Base-by-base conservation (phyloP, 139 green algal genomes). In the Trebouxia sp. region DNA sequence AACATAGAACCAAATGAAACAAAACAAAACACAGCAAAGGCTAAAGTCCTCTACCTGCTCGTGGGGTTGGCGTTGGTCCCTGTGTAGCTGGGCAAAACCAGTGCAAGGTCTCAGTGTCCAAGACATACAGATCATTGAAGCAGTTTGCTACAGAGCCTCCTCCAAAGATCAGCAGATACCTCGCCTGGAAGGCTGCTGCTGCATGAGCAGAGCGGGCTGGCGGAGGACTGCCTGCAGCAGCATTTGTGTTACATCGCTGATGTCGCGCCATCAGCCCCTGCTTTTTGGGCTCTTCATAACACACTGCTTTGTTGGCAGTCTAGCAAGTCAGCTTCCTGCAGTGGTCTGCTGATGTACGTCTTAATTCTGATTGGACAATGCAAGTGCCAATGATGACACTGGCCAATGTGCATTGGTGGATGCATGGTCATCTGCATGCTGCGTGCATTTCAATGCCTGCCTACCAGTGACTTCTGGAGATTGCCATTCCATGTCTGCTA, bases 91-190 rank as follows among this genome's bases (percentile, higher is more conserved):
- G 87, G 53, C 84, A 56, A n/a, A 56, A 81, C 93, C 93, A 97
- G 12, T 79, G 72, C 65, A 93, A 69, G 1, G 84, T 92, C 5
- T 92, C 65, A 0, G 92, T 94, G 89, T 99, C 95, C 47, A 98
- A 85, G 41, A 94, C 48, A 41, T 88, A 81, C 56, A 97, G 14
- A 87, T 98, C 93, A 42, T 92, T 90, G 90, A 91, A 97, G 92
- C 96, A 98, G 45, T 86, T 90, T 11, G 93, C 92, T 43, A 97
- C 85, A 15, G 88, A 93, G 80, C 95, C 95, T 35, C 95, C 96
- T 26, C 92, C 91, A 81, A 94, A 94, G 3, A 95, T 76, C 0
- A 92, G 24, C 48, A 92, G 55, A 56, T 83, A 95, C 10, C 93
- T 84, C 51, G 87, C 85, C 15, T 85, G 75, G 58, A 87, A 88